Evolutionary conservation across 371 early-diverging fungal genomes (phyloP).

Genomic region (Smittium culicis): DNA sequence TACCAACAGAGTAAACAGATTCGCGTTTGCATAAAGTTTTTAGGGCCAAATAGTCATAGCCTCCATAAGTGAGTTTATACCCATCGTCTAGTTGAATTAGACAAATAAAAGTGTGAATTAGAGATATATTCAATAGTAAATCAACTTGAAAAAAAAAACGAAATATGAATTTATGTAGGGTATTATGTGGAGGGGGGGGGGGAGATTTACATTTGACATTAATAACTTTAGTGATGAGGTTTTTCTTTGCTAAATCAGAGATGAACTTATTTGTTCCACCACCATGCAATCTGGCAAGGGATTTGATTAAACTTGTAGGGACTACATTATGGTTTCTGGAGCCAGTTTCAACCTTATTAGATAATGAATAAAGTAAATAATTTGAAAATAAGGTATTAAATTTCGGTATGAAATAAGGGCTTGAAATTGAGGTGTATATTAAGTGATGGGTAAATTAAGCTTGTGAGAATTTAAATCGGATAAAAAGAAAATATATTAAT

Average conservation of each 20-base stretch:
- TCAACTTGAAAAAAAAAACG: neutral
- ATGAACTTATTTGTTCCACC: constrained; percentile 77
- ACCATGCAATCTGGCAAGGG: constrained; percentile 73
- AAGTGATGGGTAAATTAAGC: too few species aligned
- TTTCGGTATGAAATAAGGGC: neutral
- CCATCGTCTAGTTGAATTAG: constrained; percentile 49
- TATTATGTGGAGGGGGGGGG: too few species aligned
- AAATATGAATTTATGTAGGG: neutral
- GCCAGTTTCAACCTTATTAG: constrained; percentile 83
- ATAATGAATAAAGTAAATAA: neutral
- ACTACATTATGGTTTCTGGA: constrained; percentile 96
- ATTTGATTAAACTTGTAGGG: constrained; percentile 70
- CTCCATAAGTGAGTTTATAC: constrained; percentile 95
- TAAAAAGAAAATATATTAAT: too few species aligned
- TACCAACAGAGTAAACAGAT: constrained; percentile 85
- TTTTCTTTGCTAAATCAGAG: constrained; percentile 68
- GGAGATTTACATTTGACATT: constrained; percentile 64
- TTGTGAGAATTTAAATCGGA: too few species aligned
- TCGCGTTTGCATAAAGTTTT: constrained; percentile 82
- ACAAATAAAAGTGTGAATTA: constrained; percentile 37
- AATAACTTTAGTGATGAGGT: constrained; percentile 73
- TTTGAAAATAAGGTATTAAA: neutral
- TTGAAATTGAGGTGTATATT: too few species aligned
- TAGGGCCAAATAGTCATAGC: constrained; percentile 98
- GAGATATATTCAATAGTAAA: neutral